Evolutionary conservation across 2,329 filamentous ascomycete species (phyloP).

Genomic region (Aschersonia sp.): DNA sequence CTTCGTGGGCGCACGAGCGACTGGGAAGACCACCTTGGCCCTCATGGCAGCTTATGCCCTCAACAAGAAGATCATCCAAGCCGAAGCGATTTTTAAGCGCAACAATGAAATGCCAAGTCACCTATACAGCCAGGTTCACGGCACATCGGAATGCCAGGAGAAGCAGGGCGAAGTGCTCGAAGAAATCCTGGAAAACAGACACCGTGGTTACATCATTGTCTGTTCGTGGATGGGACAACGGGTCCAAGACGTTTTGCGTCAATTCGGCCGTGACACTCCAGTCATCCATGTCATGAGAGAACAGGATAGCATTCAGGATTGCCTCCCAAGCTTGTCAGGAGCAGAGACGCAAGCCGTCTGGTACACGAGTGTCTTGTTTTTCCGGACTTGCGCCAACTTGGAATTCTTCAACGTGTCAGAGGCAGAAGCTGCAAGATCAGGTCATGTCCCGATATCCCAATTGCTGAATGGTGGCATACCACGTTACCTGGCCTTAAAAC

Average conservation of each 20-base stretch:
- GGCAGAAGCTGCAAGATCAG: neutral
- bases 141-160: constrained; percentile 44
- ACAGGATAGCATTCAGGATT: constrained; percentile 45
- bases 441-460: neutral
- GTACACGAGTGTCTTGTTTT: constrained; percentile 39
- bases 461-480: constrained; percentile 23
- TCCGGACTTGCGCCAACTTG: constrained; percentile 54
- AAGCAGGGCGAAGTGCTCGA: constrained; percentile 48
- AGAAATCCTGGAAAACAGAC: constrained; percentile 42
- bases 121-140: constrained; percentile 48
- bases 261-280: constrained; percentile 49
- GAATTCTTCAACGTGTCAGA: constrained; percentile 68
- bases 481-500: constrained; percentile 52
- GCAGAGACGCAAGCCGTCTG: constrained; percentile 43
- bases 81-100: constrained; percentile 53
- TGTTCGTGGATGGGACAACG: constrained; percentile 57
- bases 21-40: constrained; percentile 62
- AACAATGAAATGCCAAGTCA: constrained; percentile 45
- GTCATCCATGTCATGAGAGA: constrained; percentile 59
- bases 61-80: constrained; percentile 52
- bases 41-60: constrained; percentile 62
- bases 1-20: constrained; percentile 56
- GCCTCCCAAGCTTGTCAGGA: constrained; percentile 41
- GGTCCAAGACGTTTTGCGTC: constrained; percentile 42
- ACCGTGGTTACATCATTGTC: constrained; percentile 50